Evolutionary conservation across 176 grass and related monocot species (phyloP).

Genomic region (Hordeum vulgare): DNA sequence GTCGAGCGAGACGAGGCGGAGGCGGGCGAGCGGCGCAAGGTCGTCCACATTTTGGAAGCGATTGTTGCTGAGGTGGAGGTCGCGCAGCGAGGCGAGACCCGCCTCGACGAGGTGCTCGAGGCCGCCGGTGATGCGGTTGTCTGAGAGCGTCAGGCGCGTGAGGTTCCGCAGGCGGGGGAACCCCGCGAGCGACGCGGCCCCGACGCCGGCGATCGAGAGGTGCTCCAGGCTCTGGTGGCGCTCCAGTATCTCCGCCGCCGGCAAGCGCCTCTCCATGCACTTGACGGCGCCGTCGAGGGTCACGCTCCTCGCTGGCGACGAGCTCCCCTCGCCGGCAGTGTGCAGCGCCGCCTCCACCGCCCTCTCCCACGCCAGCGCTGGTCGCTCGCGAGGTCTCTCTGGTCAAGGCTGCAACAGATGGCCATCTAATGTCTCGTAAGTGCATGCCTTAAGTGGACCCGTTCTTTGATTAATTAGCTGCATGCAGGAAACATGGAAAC

Average conservation of each 20-base stretch:
- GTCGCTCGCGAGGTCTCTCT: too few relatives aligned
- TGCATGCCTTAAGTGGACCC: too few relatives aligned
- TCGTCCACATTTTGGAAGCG: slow-evolving; percentile 76
- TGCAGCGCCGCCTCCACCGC: slow-evolving; percentile 85
- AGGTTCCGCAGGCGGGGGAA: slow-evolving; percentile 83
- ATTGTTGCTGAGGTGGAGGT: slow-evolving; percentile 94
- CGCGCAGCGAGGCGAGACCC: slow-evolving; percentile 62
- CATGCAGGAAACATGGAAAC: too few relatives aligned
- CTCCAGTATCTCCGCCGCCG: slow-evolving; percentile 72
- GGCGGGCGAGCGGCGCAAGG: slow-evolving; percentile 64
- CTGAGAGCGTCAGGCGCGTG: slow-evolving; percentile 74
- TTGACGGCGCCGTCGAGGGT: slow-evolving; percentile 89
- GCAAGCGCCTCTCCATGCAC: slow-evolving; percentile 71
- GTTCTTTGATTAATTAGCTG: too few relatives aligned
- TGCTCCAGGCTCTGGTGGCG: slow-evolving; percentile 77
- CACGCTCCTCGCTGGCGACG: slow-evolving; percentile 60
- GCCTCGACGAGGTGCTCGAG: slow-evolving; percentile 82
- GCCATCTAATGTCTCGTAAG: too few relatives aligned
- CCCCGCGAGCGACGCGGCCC: slow-evolving; percentile 66
- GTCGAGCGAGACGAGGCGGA: slow-evolving; percentile 82
- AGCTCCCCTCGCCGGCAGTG: slow-evolving; percentile 40
- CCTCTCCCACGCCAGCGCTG: slow-evolving; percentile 93
- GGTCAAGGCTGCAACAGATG: too few relatives aligned
- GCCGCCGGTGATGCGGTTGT: slow-evolving; percentile 89
- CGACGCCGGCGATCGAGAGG: slow-evolving; percentile 84